Base-by-base conservation (phyloP, 805 yeast genomes). In the Metschnikowia gelsemii region DNA sequence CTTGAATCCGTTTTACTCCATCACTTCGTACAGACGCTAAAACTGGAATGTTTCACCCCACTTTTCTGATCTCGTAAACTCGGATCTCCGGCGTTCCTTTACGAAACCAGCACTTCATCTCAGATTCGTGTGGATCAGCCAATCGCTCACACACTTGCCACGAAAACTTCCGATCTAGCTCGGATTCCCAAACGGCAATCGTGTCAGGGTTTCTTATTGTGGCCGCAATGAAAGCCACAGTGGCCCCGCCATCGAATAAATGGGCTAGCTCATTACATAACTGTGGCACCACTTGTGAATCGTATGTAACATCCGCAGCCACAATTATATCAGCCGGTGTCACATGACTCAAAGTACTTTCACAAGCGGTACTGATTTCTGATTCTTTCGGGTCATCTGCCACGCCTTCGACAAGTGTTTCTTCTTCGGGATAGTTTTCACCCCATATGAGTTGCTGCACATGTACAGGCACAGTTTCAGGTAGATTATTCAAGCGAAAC, bases 301-400 rank as follows among this genome's bases (percentile, higher is more conserved):
- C 97, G 61, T 86, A 90, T 0, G 96, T 87, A 11, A 90, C 87
- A 61, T 90, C 98, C 0, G 96, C 93, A 0, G 90, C 96, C 3
- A 87, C 55, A 0, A 88, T 64, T 1, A 81, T 59, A 51, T 82
- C 80, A 3, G 69, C 60, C 6, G 12, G n/a, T n/a, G n/a, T n/a
- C n/a, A n/a, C n/a, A n/a, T n/a, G n/a, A n/a, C n/a, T n/a, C n/a
- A n/a, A n/a, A n/a, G n/a, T n/a, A n/a, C n/a, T n/a, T n/a, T n/a
- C n/a, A n/a, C n/a, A n/a, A n/a, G 18, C 20, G 19, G 20, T 20
- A 8, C 22, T 5, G 8, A 12, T 17, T 30, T 11, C 16, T 27
- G 8, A n/a, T n/a, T n/a, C n/a, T n/a, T n/a, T n/a, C n/a, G n/a
- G n/a, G n/a, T n/a, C 8, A 8, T 26, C 16, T 31, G 12, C 13